Conservation (phyloP, 1,284 basidiomycete species). For the Austroboletus rostrupii region DNA sequence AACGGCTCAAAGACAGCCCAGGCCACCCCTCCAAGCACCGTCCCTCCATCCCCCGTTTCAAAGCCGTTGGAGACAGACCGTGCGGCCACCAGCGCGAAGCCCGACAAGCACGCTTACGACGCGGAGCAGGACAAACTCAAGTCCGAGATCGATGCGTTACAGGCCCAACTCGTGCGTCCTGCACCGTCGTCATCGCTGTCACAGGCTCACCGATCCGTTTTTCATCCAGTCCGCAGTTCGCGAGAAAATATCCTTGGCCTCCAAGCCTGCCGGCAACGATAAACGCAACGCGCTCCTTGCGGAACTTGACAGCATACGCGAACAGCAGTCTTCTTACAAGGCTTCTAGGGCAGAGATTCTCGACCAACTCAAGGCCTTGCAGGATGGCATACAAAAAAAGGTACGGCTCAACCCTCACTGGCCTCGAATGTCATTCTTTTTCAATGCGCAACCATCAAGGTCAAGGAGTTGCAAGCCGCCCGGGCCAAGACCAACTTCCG, state of each 20-base stretch:
- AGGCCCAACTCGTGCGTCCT: constrained; percentile 71
- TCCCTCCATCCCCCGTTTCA: constrained; percentile 45
- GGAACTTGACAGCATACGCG: constrained; percentile 80
- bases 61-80: constrained; percentile 41
- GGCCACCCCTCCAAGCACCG: constrained; percentile 40
- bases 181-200: background rate
- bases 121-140: constrained; percentile 82
- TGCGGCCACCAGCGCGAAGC: constrained; percentile 50
- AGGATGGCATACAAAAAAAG: constrained; percentile 84
- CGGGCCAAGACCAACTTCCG: constrained; percentile 84
- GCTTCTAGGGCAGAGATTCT: constrained; percentile 69
- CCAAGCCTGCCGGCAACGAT: constrained; percentile 65
- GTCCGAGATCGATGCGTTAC: constrained; percentile 77
- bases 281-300: constrained; percentile 71
- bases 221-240: constrained; percentile 64
- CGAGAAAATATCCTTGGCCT: constrained; percentile 70
- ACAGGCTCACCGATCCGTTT: background rate
- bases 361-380: constrained; percentile 80
- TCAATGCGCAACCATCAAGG: constrained; percentile 40
- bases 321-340: constrained; percentile 82
- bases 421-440: background rate
- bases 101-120: constrained; percentile 80
- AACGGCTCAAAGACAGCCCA: constrained; percentile 38
- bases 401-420: constrained; percentile 37
- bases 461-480: constrained; percentile 85